phyloP scores from a whole-genome alignment of 495 filamentous ascomycete genomes.

The Bombardia bombarda region DNA sequence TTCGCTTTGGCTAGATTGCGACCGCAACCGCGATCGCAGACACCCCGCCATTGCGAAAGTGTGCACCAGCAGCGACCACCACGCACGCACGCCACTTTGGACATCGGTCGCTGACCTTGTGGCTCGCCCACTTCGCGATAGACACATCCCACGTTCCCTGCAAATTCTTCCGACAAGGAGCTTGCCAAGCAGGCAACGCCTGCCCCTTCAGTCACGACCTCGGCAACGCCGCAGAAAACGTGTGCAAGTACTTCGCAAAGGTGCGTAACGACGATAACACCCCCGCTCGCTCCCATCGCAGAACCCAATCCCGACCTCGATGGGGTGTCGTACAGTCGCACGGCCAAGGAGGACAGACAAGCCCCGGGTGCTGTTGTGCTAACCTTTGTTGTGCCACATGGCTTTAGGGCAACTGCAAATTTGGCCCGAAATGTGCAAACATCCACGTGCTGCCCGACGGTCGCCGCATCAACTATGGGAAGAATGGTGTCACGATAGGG shows the following conservation, averaged over 20 bases:
- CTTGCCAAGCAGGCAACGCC: slow-evolving; percentile 90
- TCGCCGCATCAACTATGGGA: slow-evolving; percentile 71
- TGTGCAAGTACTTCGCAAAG: slow-evolving; percentile 98
- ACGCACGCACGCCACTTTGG: no score
- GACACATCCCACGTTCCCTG: slow-evolving; percentile 97
- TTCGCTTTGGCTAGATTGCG: no score
- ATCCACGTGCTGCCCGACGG: slow-evolving; percentile 93
- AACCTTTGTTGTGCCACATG: slow-evolving; percentile 22
- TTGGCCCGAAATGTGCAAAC: slow-evolving; percentile 93
- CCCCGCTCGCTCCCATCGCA: no score
- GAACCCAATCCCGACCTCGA: no score
- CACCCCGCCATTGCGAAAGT: no score
- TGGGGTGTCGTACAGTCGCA: slow-evolving; percentile 1
- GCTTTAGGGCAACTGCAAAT: slow-evolving; percentile 92
- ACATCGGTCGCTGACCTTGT: slow-evolving; percentile 7
- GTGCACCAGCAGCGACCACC: no score
- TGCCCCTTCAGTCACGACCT: slow-evolving; percentile 94
- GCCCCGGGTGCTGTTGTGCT: slow-evolving; percentile 15
- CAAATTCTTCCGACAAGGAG: slow-evolving; percentile 96
- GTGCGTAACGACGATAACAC: slow-evolving; percentile 55
- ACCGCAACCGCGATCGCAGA: no score
- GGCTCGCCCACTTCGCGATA: slow-evolving; percentile 29
- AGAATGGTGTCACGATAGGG: slow-evolving; percentile 45
- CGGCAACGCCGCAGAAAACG: slow-evolving; percentile 67
- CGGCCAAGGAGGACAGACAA: slow-evolving; percentile 3